Evolutionary conservation across 805 yeast genomes (phyloP), one percentile per base, ranked within the genome.

Genomic region (Candida krabiensis): DNA sequence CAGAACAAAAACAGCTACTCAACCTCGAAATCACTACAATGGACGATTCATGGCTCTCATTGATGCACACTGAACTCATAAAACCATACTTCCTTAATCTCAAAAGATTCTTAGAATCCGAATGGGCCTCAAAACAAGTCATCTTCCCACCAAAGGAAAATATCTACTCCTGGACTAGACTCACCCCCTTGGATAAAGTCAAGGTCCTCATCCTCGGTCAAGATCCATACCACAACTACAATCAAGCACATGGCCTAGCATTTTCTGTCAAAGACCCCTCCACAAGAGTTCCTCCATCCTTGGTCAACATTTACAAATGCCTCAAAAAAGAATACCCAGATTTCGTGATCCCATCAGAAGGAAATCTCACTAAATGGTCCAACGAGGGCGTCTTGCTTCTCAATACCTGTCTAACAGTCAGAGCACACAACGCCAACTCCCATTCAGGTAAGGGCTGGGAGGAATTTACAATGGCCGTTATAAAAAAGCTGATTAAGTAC

Each of bases 161-260:
- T 43, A 77, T 93, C 15, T 93, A 93, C 58, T 86, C 97, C 0
- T 93, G 98, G 97, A 81, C 95, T 2, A 75, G 88, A 22, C 69
- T 81, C 13, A 88, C 98, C 0, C 96, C 96, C 0, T 66, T 91
- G 15, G 67, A 77, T 4, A 60, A 74, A 3, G 85, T 89, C 14
- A 81, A 79, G 53, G 93, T 91, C 19, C 73, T 93, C 1, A 75
- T 93, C 9, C 67, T 93, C 30, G 99, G 99, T 1, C 99, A 93
- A 60, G 99, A 93, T 59, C 99, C 99, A 0, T 93, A 93, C 59
- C 99, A 93, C 61, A 88, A 89, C 59, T 63, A 63, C 51, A 85
- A 86, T 58, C 99, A 93, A 61, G 99, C 99, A 0, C 99, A 93
- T 56, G 99, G 99, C 0, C 66, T 93, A 19, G 98, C 99, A 3